Evolutionary conservation across 805 yeast species (phyloP).

Genomic region (Hanseniaspora jakobsenii): DNA sequence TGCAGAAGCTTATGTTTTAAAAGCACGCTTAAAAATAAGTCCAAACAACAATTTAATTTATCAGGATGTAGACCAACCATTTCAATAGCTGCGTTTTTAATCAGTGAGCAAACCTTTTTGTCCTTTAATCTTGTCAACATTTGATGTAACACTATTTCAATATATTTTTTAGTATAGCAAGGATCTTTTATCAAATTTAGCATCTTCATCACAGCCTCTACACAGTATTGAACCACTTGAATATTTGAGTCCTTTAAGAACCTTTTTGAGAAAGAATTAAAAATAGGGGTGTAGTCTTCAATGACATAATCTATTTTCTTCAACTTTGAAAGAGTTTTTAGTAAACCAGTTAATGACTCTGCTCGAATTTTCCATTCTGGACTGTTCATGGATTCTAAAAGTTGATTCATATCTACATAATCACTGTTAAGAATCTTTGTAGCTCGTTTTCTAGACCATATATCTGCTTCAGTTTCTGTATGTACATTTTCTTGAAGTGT

Average conservation of each 20-base stretch:
- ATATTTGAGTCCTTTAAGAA: conserved; percentile 73
- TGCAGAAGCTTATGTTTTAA: conserved; percentile 65
- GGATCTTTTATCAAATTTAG: conserved; percentile 52
- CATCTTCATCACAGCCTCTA: conserved; percentile 48
- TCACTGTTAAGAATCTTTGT: conserved; percentile 16
- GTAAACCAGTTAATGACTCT: conserved; percentile 59
- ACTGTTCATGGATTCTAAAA: background rate
- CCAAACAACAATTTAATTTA: conserved; percentile 47
- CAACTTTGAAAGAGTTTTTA: conserved; percentile 38
- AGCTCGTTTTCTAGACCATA: background rate
- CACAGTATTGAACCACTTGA: conserved; percentile 71
- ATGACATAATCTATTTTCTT: conserved; percentile 38
- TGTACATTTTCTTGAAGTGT: conserved; percentile 4
- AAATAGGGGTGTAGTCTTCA: conserved; percentile 55
- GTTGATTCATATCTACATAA: background rate
- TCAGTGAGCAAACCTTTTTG: conserved; percentile 52
- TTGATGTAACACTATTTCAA: conserved; percentile 41
- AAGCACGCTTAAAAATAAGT: conserved; percentile 33
- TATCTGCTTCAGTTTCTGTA: background rate
- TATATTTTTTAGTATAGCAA: conserved; percentile 31
- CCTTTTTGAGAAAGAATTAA: conserved; percentile 53
- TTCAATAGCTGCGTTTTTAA: conserved; percentile 36
- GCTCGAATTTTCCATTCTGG: conserved; percentile 87
- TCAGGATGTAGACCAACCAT: conserved; percentile 27
- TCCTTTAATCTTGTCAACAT: conserved; percentile 77